Evolutionary conservation across 352 stramenopile species (phyloP).

Genomic region (Globisporangium camurandrum): DNA sequence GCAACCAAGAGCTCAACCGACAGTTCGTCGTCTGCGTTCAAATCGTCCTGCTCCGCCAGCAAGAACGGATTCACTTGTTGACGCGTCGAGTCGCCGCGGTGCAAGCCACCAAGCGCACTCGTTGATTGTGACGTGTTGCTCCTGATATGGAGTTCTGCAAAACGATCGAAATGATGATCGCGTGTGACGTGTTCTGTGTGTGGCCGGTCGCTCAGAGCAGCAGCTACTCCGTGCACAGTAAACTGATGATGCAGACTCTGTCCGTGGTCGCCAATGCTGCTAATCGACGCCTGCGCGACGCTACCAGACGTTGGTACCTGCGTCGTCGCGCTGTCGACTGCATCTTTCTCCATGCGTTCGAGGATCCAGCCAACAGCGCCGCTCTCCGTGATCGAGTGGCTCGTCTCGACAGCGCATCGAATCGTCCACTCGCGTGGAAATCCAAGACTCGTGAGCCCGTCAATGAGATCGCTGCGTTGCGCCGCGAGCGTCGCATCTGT

Average conservation of each 20-base stretch:
- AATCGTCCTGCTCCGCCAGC: conserved; percentile 12
- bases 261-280: too few species aligned
- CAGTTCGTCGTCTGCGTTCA: conserved; percentile 1
- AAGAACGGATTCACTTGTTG: conserved; percentile 8
- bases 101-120: background rate
- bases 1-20: background rate
- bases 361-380: conserved; percentile 85
- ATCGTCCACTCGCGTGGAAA: conserved; percentile 78
- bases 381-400: conserved; percentile 42
- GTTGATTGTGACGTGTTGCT: background rate
- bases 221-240: background rate
- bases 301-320: too few species aligned
- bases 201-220: background rate
- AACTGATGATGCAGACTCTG: background rate
- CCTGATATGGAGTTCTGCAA: background rate
- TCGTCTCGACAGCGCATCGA: conserved; percentile 50
- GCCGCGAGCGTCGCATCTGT: background rate
- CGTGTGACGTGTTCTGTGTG: conserved; percentile 6
- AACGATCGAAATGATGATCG: conserved; percentile 1
- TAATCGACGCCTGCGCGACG: too few species aligned
- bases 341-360: conserved; percentile 83
- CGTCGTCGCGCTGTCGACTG: too few species aligned
- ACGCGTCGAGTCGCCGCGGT: background rate
- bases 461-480: conserved; percentile 42
- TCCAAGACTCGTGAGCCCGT: conserved; percentile 74